A percentile compares a stretch with the other conserved stretches of the same genome.
These are phyloP conservation scores for Sarocladium oryzae DNA, from an alignment of 2,329 filamentous ascomycete species.

Conservation along the genomic window DNA sequence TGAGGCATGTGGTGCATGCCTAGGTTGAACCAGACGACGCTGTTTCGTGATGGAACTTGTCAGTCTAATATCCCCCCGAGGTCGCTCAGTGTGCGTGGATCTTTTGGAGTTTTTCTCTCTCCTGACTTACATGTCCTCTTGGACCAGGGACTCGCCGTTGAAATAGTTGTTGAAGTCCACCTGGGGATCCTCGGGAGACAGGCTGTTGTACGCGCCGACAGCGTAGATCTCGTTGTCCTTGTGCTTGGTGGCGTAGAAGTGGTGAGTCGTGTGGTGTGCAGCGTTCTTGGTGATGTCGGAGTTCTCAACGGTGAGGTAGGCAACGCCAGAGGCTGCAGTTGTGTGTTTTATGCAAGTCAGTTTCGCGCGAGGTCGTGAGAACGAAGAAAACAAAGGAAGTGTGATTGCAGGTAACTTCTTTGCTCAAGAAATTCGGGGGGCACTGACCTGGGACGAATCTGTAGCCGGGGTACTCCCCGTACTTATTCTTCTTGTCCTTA, in stretches of 20 bases:
- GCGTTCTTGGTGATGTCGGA: conserved; percentile 34
- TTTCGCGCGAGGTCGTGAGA: too few relatives aligned
- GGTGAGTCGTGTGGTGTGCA: conserved; percentile 33
- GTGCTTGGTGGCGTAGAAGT: conserved; percentile 38
- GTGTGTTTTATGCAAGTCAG: neutral
- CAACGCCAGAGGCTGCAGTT: conserved; percentile 16
- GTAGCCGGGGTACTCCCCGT: conserved; percentile 41
- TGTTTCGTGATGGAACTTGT: neutral
- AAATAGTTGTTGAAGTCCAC: conserved; percentile 41
- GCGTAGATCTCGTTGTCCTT: conserved; percentile 36
- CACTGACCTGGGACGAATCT: conserved; percentile 28
- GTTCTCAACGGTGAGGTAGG: conserved; percentile 37
- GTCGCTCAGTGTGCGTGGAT: neutral
- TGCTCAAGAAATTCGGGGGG: neutral
- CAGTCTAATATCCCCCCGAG: too few relatives aligned
- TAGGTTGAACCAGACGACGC: conserved; percentile 34
- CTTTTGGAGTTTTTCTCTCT: too few relatives aligned
- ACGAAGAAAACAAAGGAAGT: too few relatives aligned
- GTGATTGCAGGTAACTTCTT: too few relatives aligned
- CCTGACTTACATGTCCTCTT: conserved; percentile 31
- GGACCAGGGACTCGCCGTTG: conserved; percentile 28
- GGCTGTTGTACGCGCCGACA: conserved; percentile 31
- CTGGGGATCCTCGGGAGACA: conserved; percentile 31
- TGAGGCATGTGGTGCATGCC: conserved; percentile 40
- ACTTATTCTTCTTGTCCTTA: conserved; percentile 35